Evolutionary conservation across 2,329 filamentous ascomycete species (phyloP).

Genomic region (Aspergillus uvarum): DNA sequence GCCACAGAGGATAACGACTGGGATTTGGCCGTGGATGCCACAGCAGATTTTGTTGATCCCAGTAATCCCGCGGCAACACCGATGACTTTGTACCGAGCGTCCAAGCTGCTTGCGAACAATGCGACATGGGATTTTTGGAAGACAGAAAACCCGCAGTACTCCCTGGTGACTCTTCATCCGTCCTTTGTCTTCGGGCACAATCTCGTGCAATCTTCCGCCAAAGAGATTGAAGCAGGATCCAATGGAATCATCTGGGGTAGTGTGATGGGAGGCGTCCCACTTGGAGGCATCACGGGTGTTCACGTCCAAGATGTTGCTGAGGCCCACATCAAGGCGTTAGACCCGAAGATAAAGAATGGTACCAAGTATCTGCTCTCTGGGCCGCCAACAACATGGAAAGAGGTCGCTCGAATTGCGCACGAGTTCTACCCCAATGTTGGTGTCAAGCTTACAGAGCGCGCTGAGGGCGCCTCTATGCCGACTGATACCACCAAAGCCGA

Average conservation of each 20-base stretch:
- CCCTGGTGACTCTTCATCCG: conserved; percentile 25
- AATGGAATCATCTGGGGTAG: conserved; percentile 18
- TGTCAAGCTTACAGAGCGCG: conserved; percentile 10
- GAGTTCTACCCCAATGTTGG: conserved; percentile 18
- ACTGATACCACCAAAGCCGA: conserved; percentile 21
- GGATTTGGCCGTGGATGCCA: conserved; percentile 20
- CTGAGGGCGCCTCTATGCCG: neutral
- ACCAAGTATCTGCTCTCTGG: conserved; percentile 22
- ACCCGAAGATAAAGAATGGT: conserved; percentile 18
- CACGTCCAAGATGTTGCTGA: conserved; percentile 29
- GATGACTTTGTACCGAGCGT: conserved; percentile 24
- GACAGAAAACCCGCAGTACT: conserved; percentile 18
- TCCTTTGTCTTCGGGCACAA: conserved; percentile 25
- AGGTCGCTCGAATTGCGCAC: conserved; percentile 19
- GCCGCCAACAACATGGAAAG: conserved; percentile 9
- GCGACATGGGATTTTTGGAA: conserved; percentile 23
- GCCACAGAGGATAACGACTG: conserved; percentile 24
- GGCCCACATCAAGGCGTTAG: conserved; percentile 25
- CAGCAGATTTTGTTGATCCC: conserved; percentile 15
- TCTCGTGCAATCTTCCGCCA: conserved; percentile 19
- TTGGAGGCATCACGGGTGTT: conserved; percentile 12
- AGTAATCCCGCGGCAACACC: conserved; percentile 12
- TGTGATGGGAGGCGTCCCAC: conserved; percentile 16
- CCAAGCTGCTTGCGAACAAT: conserved; percentile 26
- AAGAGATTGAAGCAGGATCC: conserved; percentile 11